Conservation (phyloP, 2,329 filamentous ascomycete species). For the Aspergillus fijiensis region DNA sequence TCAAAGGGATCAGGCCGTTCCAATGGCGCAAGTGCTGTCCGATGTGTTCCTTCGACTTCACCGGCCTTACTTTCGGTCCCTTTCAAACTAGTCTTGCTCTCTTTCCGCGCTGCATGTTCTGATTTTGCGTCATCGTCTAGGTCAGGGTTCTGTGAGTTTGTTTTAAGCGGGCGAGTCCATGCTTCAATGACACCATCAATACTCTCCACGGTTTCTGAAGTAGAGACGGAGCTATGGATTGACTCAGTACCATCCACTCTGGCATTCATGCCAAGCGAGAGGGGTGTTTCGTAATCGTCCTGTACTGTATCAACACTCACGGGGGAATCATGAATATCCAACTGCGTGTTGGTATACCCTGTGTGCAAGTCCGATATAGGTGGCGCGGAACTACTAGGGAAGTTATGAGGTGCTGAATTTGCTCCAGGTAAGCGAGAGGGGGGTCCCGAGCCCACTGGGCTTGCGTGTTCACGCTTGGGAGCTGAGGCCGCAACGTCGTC, state of each 20-base stretch:
- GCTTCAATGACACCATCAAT: slow-evolving; percentile 48
- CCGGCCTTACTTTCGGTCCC: background rate
- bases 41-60: slow-evolving; percentile 7
- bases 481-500: slow-evolving; percentile 36
- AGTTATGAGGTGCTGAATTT: slow-evolving; percentile 12
- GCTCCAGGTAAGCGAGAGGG: background rate
- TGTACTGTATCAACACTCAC: slow-evolving; percentile 24
- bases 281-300: slow-evolving; percentile 15
- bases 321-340: slow-evolving; percentile 18
- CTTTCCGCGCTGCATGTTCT: background rate
- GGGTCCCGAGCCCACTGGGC: slow-evolving; percentile 8
- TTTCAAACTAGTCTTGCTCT: background rate
- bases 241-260: slow-evolving; percentile 35
- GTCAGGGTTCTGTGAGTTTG: slow-evolving; percentile 14
- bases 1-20: slow-evolving; percentile 46
- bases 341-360: slow-evolving; percentile 1
- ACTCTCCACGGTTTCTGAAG: slow-evolving; percentile 32
- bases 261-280: slow-evolving; percentile 26
- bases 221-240: slow-evolving; percentile 25
- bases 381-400: slow-evolving; percentile 12
- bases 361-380: slow-evolving; percentile 4
- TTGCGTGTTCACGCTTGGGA: slow-evolving; percentile 15
- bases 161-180: slow-evolving; percentile 40
- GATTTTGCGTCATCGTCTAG: slow-evolving; percentile 14
- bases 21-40: slow-evolving; percentile 10